These are phyloP conservation scores for Cryphonectria japonica DNA, from an alignment of 2,329 filamentous ascomycete genomes.

Conservation along the genomic window DNA sequence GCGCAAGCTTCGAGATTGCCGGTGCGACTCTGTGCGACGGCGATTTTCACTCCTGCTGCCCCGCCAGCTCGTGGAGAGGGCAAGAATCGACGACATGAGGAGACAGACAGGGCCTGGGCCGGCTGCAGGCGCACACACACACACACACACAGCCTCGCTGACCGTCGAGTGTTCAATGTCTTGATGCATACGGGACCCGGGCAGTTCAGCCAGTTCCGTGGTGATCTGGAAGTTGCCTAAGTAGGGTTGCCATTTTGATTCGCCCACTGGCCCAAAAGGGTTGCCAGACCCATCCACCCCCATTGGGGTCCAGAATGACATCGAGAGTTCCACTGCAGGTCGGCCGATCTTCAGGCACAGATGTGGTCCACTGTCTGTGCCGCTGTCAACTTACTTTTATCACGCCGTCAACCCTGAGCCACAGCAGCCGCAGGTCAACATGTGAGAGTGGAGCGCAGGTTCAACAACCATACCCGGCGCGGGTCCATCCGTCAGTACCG, in stretches of 20 bases:
- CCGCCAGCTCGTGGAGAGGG: not conserved
- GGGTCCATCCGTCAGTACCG: not conserved
- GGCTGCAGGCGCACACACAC: not conserved
- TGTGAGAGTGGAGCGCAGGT: not conserved
- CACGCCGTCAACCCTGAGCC: not conserved
- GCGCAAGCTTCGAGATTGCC: slow-evolving; percentile 22
- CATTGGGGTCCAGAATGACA: not conserved
- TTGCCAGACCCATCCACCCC: not conserved
- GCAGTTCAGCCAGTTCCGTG: not conserved
- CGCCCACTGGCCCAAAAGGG: not conserved
- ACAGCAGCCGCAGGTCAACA: not conserved
- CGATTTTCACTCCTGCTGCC: not conserved
- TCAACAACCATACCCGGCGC: not conserved
- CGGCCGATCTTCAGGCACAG: slow-evolving; percentile 7
- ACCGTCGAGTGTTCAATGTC: not conserved
- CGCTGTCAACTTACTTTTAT: slow-evolving; percentile 4
- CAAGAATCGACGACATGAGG: not conserved
- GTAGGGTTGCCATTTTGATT: not conserved
- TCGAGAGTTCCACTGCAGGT: not conserved
- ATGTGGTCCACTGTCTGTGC: slow-evolving; percentile 15
- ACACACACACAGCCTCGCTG: not conserved
- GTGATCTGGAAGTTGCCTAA: not conserved
- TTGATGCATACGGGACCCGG: not conserved
- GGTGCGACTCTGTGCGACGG: slow-evolving; percentile 20
- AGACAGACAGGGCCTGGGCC: not conserved